These are phyloP conservation scores for Orobanche coerulescens DNA, from an alignment of 257 asterid species.

Conservation along the genomic window DNA sequence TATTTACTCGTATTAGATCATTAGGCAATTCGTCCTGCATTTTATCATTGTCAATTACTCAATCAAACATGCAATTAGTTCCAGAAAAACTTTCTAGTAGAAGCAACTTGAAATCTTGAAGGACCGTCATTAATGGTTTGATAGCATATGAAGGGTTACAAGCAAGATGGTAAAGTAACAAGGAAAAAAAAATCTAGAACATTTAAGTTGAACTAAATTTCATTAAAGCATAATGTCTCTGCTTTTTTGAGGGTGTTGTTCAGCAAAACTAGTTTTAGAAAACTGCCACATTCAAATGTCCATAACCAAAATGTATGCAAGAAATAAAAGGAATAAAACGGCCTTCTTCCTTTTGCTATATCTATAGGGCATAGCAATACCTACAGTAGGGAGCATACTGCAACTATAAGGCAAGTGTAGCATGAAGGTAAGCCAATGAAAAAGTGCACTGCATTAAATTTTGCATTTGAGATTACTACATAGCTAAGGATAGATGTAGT, in stretches of 20 bases:
- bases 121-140: not conserved
- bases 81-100: constrained; percentile 11
- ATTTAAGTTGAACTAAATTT: not conserved
- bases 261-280: not conserved
- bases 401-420: not conserved
- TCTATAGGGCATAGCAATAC: not conserved
- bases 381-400: not conserved
- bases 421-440: not conserved
- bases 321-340: not conserved
- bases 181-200: not conserved
- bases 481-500: not conserved
- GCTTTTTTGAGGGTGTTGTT: not conserved
- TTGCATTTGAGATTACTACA: not conserved
- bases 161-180: not conserved
- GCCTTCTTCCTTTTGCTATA: not conserved
- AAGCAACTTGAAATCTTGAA: not conserved
- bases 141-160: not conserved
- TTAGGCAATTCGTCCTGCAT: constrained; percentile 81
- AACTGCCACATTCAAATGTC: not conserved
- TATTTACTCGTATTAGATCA: constrained; percentile 72
- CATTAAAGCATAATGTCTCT: not conserved
- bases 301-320: not conserved
- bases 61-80: constrained; percentile 5
- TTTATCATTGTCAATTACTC: not conserved
- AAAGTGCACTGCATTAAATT: not conserved